Base-by-base conservation (phyloP, 768 basidiomycete genomes). In the Tricholoma matsutake region DNA sequence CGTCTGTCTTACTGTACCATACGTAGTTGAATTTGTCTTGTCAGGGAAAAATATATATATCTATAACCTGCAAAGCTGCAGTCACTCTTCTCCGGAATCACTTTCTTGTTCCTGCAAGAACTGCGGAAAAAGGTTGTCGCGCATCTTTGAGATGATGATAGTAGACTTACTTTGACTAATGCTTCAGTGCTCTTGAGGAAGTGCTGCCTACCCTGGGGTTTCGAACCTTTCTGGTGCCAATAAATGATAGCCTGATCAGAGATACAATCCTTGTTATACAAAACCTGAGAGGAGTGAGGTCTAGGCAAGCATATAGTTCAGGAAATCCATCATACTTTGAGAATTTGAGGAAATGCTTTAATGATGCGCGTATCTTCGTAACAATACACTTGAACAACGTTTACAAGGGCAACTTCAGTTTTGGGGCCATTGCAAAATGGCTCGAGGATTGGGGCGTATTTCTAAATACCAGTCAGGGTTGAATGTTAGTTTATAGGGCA, bases 181-280 rank as follows among this genome's bases (percentile, higher is more conserved):
- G 91, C 71, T 70, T 92, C 91, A 0, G 93, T 89, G 60, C 81
- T 86, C 78, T 93, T 96, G 67, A 98, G 78, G 82, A 99, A 98
- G 73, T 95, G 91, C 74, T 97, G 94, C 70, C 90, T 88, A 54
- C 96, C 96, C 74, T 98, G 93, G 0, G 94, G 86, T 76, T 94
- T 97, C 53, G 95, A 91, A 56, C 97, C 96, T 77, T 99, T 99
- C 78, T 92, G 89, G 76, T 94, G 81, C 96, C 96, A 99, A 75
- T 97, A 98, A 61, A 98, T 90, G 69, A 99, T 96, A 62, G 96
- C 95, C 71, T 96, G 90, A 70, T 96, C 94, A 58, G 94, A 92
- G 67, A 98, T 83, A 75, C 94, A 94, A 68, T 99, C 96, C 69
- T 91, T 88, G 78, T 96, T 96, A 79, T 97, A 98, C 74, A 98